Evolutionary conservation across 2,329 filamentous ascomycete species (phyloP), one percentile per base, ranked within the genome.

Genomic region (Botrytis deweyae): DNA sequence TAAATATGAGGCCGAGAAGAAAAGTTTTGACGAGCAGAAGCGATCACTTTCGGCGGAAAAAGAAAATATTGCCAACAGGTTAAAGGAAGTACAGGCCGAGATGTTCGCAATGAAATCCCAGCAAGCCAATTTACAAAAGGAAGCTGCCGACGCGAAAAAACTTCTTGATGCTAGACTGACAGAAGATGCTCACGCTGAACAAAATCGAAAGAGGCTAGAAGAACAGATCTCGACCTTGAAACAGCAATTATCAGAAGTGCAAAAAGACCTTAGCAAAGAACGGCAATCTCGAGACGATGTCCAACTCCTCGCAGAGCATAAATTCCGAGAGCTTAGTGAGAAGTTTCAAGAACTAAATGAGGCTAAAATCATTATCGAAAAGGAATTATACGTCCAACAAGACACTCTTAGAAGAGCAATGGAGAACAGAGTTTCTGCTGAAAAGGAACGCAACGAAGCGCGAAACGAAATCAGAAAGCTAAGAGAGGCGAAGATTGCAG

Each of bases 291-390:
- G 96, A 73, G 95, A 98, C 77, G 96, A 99, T 80, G 94, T 98
- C 40, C 91, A 95, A 76, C 89, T 97, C 78, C 91, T 98, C 73
- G 91, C 93, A 7, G 94, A 98, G 78, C 95, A 97, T 83, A 97
- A 96, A 81, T 93, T 91, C 79, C 87, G 92, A 63, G 89, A 91
- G 69, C 86, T 99, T 75, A 91, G 95, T 81, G 91, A 95, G 40
- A 94, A 98, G 77, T 97, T 91, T 78, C 91, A 97, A 68, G 89
- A 90, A 49, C 87, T 98, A 49, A 97, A 97, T 79, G 94, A 98
- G 76, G 91, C 94, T 42, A 99, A 99, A 83, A 97, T 98, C 79
- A 97, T 91, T 65, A 97, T 99, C 76, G 95, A 99, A 83, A 98
- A 98, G 82, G 95, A 98, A 83, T 91, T 99, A 82, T 98, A 98